Evolutionary conservation across 2,329 filamentous ascomycete species (phyloP).

Genomic region (Fusarium sp.): DNA sequence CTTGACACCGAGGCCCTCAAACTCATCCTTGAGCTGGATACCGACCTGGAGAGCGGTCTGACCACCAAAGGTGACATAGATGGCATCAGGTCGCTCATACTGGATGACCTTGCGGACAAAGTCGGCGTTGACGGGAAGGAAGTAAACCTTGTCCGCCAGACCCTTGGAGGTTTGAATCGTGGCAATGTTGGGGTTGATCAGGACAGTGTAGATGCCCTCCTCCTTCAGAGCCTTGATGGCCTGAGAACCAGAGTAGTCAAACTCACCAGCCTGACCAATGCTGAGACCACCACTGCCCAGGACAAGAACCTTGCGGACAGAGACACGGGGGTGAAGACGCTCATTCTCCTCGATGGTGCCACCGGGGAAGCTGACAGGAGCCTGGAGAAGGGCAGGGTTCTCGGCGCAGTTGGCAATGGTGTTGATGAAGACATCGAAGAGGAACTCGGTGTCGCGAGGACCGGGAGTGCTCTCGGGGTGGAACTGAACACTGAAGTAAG

Average conservation of each 20-base stretch:
- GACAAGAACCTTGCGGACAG: conserved; percentile 94
- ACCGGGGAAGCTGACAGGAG: conserved; percentile 88
- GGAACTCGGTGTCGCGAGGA: conserved; percentile 92
- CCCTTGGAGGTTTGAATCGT: conserved; percentile 99
- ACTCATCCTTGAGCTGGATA: conserved; percentile 97
- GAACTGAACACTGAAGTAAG: conserved; percentile 99
- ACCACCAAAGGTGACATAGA: conserved; percentile 97
- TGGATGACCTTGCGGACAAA: conserved; percentile 98
- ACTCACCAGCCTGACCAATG: conserved; percentile 98
- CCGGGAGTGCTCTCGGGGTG: conserved; percentile 97
- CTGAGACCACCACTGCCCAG: conserved; percentile 94
- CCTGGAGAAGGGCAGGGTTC: conserved; percentile 74
- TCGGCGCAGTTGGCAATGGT: conserved; percentile 80
- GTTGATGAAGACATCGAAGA: conserved; percentile 96
- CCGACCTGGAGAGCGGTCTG: conserved; percentile 97
- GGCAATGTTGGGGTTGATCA: conserved; percentile 99
- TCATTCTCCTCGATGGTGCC: conserved; percentile 84
- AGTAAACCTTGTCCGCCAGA: conserved; percentile 98
- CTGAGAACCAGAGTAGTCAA: conserved; percentile 98
- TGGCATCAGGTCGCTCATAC: conserved; percentile 93
- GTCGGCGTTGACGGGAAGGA: conserved; percentile 94
- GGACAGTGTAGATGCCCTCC: conserved; percentile 96
- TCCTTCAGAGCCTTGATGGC: conserved; percentile 98
- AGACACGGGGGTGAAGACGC: conserved; percentile 79
- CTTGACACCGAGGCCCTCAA: conserved; percentile 90